phyloP scores from a whole-genome alignment of 1,284 basidiomycete genomes.

The Ceratobasidium sp. region DNA sequence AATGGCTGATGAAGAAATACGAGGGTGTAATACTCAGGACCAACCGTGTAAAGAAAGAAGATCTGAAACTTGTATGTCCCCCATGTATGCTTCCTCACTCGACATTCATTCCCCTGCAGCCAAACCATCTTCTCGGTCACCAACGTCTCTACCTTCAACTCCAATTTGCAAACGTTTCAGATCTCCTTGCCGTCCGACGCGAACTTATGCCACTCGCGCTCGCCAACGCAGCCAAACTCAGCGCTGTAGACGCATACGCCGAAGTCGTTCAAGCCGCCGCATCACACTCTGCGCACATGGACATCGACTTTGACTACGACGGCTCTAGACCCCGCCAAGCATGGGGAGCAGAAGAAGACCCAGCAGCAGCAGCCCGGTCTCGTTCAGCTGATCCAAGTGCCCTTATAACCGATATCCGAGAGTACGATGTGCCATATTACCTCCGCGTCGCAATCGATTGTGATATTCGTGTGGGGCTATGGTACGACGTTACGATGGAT shows the following conservation, averaged over 20 bases:
- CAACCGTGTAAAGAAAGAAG: slow-evolving; percentile 86
- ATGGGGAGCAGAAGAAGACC: slow-evolving; percentile 63
- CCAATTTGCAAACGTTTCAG: slow-evolving; percentile 90
- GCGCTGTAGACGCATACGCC: slow-evolving; percentile 96
- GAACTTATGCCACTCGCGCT: slow-evolving; percentile 91
- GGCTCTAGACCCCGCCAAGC: slow-evolving; percentile 44
- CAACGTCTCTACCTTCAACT: slow-evolving; percentile 88
- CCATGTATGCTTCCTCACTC: background rate
- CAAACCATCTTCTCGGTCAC: slow-evolving; percentile 96
- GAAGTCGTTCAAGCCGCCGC: slow-evolving; percentile 90
- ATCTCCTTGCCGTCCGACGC: slow-evolving; percentile 85
- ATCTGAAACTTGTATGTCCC: slow-evolving; percentile 74
- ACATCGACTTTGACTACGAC: slow-evolving; percentile 64
- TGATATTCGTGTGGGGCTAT: slow-evolving; percentile 95
- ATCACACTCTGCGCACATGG: slow-evolving; percentile 64
- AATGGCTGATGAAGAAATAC: slow-evolving; percentile 94
- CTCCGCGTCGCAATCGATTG: slow-evolving; percentile 98
- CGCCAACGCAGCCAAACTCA: slow-evolving; percentile 90
- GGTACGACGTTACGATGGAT: slow-evolving; percentile 90
- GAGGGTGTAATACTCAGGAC: slow-evolving; percentile 86
- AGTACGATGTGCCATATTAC: slow-evolving; percentile 98
- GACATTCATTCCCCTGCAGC: slow-evolving; percentile 50
- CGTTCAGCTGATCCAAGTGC: slow-evolving; percentile 83
- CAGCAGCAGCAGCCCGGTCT: slow-evolving; percentile 48
- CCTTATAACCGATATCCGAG: slow-evolving; percentile 91